Conservation (phyloP, 129 eudicot genomes). For the Apium graveolens region DNA sequence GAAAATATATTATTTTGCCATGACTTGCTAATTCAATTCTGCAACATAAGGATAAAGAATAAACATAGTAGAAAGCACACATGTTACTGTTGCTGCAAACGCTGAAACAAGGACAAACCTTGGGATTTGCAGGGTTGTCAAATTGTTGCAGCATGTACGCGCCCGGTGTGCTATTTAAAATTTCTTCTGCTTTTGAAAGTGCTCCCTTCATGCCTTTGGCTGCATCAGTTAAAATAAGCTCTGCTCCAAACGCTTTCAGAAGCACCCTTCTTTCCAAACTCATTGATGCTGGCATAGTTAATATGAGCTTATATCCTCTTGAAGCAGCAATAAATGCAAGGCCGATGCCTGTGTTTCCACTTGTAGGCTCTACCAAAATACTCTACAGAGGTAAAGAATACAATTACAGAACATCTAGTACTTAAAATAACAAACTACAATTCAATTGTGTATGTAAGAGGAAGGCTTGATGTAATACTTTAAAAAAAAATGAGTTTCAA, state of each 20-base stretch:
- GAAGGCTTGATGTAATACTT: not conserved
- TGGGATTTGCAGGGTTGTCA: constrained; percentile 98
- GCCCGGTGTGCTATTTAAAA: constrained; percentile 68
- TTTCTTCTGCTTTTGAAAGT: constrained; percentile 89
- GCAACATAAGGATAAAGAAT: not conserved
- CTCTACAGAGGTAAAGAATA: constrained; percentile 30
- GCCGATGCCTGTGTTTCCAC: constrained; percentile 99
- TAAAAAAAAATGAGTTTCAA: not conserved
- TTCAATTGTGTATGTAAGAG: not conserved
- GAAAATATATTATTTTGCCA: not conserved
- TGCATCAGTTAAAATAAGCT: constrained; percentile 84
- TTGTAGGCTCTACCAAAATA: constrained; percentile 94
- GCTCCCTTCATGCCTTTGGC: constrained; percentile 99
- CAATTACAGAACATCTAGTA: not conserved
- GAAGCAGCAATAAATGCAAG: constrained; percentile 99
- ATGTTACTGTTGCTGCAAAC: not conserved
- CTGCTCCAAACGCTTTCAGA: constrained; percentile 96
- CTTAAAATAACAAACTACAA: not conserved
- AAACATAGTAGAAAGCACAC: constrained; percentile 6
- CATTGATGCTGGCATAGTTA: constrained; percentile 99
- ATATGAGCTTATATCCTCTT: constrained; percentile 82
- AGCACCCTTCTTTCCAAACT: constrained; percentile 99
- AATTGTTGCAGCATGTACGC: constrained; percentile 98
- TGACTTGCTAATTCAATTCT: not conserved
- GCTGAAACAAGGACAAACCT: constrained; percentile 33